Base-by-base conservation (phyloP, 345 rosid species). In the Cardamine occulta region DNA sequence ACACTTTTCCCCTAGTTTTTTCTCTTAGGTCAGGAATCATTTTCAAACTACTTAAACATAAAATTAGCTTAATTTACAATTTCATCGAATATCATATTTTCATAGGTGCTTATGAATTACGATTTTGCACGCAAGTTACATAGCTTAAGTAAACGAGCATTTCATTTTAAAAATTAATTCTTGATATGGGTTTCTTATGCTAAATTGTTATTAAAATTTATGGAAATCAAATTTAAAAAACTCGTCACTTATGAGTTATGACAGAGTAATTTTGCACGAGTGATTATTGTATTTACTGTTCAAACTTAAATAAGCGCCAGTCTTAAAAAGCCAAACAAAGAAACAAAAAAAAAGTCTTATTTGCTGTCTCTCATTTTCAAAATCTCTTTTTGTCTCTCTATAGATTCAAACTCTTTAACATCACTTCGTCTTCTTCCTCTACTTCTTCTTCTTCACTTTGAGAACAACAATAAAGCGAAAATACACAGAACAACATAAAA, bases 291-390 rank as follows among this genome's bases (percentile, higher is more conserved):
- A 29, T 7, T 1, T 44, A 44, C 49, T 44, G 49, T 44, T 5
- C 5, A 44, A 44, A 44, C 21, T 48, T 8, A 48, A 48, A 10
- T 18, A 48, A 18, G 53, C 53, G 53, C 53, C 24, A 5, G 53
- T 48, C 12, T 47, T 17, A 6, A 29, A 28, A 28, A 57, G 11
- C 14, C 14, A 57, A 57, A 45, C 42, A 66, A 19, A 66, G 14
- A 4, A 8, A 51, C 14, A 31, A n/a, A 57, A 29, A 7, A 57
- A 57, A 52, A 52, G 71, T 66, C 67, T 57, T 19, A 49, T 70
- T 86, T 85, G 90, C 82, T 81, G 71, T 73, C 42, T 62, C 66
- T 56, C 67, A 14, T 28, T 37, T 42, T 37, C 15, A 17, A 15
- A 15, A 31, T 63, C 24, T 23, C 63, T 42, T 48, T 18, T 10